A percentile compares a stretch with the other conserved stretches of the same genome.
Conservation (phyloP, 2,329 filamentous ascomycete genomes). For the Fusarium sp. region DNA sequence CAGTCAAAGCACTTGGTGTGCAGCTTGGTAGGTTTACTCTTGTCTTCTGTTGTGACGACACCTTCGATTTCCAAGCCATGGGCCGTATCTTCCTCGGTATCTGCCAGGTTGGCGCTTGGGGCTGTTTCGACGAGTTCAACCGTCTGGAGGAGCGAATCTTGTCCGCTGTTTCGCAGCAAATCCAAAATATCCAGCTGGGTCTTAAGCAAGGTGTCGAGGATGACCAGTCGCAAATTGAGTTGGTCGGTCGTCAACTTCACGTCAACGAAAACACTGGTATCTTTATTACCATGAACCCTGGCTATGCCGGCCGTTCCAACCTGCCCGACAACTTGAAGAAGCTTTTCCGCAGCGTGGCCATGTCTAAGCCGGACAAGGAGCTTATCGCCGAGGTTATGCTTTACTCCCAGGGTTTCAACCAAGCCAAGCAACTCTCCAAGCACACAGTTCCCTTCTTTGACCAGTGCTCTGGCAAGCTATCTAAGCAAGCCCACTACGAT, state of each 20-base stretch:
- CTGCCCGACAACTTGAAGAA: slow-evolving; percentile 99
- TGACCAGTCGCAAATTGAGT: slow-evolving; percentile 88
- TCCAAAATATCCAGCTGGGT: slow-evolving; percentile 98
- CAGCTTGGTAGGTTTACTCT: slow-evolving; percentile 97
- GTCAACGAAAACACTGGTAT: slow-evolving; percentile 96
- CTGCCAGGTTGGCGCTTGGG: slow-evolving; percentile 98
- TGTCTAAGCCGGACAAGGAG: slow-evolving; percentile 99
- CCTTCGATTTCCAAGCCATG: slow-evolving; percentile 99
- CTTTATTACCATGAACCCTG: slow-evolving; percentile 99
- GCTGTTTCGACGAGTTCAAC: slow-evolving; percentile 99
- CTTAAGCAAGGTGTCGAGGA: slow-evolving; percentile 87
- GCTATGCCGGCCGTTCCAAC: slow-evolving; percentile 97
- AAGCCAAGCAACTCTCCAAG: slow-evolving; percentile 92
- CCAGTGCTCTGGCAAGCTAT: slow-evolving; percentile 82
- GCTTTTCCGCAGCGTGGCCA: slow-evolving; percentile 97
- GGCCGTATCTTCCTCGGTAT: slow-evolving; percentile 99
- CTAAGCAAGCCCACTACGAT: slow-evolving; percentile 98
- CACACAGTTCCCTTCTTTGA: slow-evolving; percentile 99
- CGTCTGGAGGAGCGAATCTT: slow-evolving; percentile 97
- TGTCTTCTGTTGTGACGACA: slow-evolving; percentile 99
- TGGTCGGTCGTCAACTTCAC: slow-evolving; percentile 89
- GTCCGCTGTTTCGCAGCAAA: slow-evolving; percentile 98
- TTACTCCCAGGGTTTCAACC: slow-evolving; percentile 98
- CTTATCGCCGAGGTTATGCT: slow-evolving; percentile 99
- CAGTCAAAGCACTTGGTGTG: slow-evolving; percentile 96